Evolutionary conservation across 352 stramenopile species (phyloP).

Genomic region (Globisporangium sylvaticum): DNA sequence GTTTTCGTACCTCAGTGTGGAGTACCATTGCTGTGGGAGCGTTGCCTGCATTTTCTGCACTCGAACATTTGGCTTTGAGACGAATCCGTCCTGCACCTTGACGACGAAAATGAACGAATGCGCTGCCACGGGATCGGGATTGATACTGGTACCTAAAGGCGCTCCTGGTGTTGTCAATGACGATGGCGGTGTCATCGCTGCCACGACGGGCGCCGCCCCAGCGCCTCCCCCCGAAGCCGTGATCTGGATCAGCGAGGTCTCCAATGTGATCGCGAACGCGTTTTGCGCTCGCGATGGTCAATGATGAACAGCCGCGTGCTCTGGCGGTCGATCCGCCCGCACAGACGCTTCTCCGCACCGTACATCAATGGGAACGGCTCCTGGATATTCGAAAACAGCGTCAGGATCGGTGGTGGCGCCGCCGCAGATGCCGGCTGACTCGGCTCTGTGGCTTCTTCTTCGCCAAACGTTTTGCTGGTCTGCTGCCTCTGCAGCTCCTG

Average conservation of each 20-base stretch:
- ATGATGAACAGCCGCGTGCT: slow-evolving; percentile 35
- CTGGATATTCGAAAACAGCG: slow-evolving; percentile 39
- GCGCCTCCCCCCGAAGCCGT: slow-evolving; percentile 27
- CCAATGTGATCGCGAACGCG: slow-evolving; percentile 34
- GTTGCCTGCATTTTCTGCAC: slow-evolving; percentile 16
- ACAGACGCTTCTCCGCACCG: slow-evolving; percentile 22
- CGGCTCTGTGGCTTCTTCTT: background rate
- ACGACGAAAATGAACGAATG: slow-evolving; percentile 54
- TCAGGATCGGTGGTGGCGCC: slow-evolving; percentile 22
- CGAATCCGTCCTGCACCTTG: slow-evolving; percentile 8
- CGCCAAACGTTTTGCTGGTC: background rate
- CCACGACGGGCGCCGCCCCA: slow-evolving; percentile 28
- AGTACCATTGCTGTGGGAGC: slow-evolving; percentile 51
- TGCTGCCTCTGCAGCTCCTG: slow-evolving; percentile 13
- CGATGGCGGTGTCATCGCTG: slow-evolving; percentile 9
- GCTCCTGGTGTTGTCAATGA: slow-evolving; percentile 13
- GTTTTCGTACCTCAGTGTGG: slow-evolving; percentile 25
- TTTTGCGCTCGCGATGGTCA: slow-evolving; percentile 19
- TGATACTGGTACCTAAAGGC: slow-evolving; percentile 18
- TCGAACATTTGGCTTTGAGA: slow-evolving; percentile 2
- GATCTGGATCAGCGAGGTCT: slow-evolving; percentile 39
- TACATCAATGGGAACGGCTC: slow-evolving; percentile 25
- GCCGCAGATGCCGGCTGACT: background rate
- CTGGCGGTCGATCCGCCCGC: slow-evolving; percentile 39
- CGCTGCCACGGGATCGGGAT: slow-evolving; percentile 6